Conservation (phyloP, 164 flowering plant species). For the Pachysandra terminalis region DNA sequence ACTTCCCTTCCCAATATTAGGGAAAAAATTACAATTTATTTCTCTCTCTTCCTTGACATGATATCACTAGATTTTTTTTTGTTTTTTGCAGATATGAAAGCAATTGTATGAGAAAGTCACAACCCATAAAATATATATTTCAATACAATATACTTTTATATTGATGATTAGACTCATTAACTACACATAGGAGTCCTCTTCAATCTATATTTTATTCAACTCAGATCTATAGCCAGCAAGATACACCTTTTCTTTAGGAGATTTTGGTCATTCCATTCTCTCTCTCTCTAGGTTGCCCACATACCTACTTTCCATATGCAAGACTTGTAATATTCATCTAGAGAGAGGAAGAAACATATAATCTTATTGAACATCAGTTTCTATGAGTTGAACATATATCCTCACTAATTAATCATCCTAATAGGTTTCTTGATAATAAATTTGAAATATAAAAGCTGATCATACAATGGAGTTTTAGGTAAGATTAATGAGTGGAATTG, state of each 20-base stretch:
- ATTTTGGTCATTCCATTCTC: constrained; percentile 1
- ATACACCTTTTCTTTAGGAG: constrained; percentile 1
- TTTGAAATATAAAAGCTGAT: constrained; percentile 6
- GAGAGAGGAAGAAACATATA: constrained; percentile 6
- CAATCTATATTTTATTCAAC: not conserved
- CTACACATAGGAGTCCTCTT: constrained; percentile 2
- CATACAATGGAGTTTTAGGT: too few relatives aligned
- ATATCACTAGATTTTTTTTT: not conserved
- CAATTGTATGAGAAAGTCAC: not conserved
- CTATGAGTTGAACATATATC: not conserved
- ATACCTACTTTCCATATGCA: not conserved
- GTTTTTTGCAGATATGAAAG: too few relatives aligned
- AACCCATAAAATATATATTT: not conserved
- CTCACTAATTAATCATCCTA: not conserved
- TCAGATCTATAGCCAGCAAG: not conserved
- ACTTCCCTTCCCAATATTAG: not conserved
- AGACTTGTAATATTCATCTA: not conserved
- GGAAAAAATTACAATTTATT: not conserved
- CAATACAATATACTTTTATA: not conserved
- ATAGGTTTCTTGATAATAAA: not conserved
- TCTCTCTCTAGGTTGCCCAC: not conserved
- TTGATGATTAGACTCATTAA: not conserved
- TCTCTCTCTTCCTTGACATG: constrained; percentile 1
- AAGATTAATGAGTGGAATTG: constrained; percentile 12
- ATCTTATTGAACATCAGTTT: constrained; percentile 5